Evolutionary conservation across 2,329 filamentous ascomycete species (phyloP).

Genomic region (Paraphaeosphaeria minitans): DNA sequence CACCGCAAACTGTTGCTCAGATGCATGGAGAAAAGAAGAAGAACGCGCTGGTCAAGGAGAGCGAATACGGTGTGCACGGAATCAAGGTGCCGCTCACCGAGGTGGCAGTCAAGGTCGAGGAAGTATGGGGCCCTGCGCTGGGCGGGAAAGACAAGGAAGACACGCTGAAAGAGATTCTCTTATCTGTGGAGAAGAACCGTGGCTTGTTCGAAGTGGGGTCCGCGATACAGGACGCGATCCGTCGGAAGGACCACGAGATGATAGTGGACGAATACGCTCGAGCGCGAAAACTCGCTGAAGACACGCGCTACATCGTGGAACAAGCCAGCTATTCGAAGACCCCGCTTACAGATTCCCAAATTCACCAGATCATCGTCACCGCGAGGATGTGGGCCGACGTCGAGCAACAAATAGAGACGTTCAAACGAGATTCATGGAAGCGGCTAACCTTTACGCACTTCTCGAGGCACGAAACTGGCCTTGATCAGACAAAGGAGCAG

Average conservation of each 20-base stretch:
- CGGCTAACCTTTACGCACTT: slow-evolving; percentile 72
- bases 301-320: slow-evolving; percentile 72
- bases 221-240: slow-evolving; percentile 80
- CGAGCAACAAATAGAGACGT: slow-evolving; percentile 79
- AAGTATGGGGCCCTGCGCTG: slow-evolving; percentile 94
- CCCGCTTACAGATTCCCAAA: slow-evolving; percentile 74
- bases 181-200: slow-evolving; percentile 77
- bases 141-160: slow-evolving; percentile 91
- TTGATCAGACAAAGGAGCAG: slow-evolving; percentile 67
- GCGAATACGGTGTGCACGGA: slow-evolving; percentile 53
- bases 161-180: slow-evolving; percentile 77
- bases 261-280: slow-evolving; percentile 85
- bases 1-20: slow-evolving; percentile 37
- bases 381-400: slow-evolving; percentile 96
- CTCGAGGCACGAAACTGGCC: slow-evolving; percentile 51
- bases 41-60: slow-evolving; percentile 90
- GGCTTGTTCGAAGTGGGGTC: slow-evolving; percentile 82
- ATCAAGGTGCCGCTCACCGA: slow-evolving; percentile 89
- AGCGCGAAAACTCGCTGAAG: slow-evolving; percentile 80
- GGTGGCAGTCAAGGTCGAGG: slow-evolving; percentile 90
- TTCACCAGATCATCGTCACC: slow-evolving; percentile 85
- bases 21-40: slow-evolving; percentile 68
- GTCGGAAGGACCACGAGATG: slow-evolving; percentile 85
- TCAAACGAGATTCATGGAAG: slow-evolving; percentile 91
- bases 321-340: slow-evolving; percentile 54